Base-by-base conservation (phyloP, 768 basidiomycete species). In the Boletus rubroflammeus region DNA sequence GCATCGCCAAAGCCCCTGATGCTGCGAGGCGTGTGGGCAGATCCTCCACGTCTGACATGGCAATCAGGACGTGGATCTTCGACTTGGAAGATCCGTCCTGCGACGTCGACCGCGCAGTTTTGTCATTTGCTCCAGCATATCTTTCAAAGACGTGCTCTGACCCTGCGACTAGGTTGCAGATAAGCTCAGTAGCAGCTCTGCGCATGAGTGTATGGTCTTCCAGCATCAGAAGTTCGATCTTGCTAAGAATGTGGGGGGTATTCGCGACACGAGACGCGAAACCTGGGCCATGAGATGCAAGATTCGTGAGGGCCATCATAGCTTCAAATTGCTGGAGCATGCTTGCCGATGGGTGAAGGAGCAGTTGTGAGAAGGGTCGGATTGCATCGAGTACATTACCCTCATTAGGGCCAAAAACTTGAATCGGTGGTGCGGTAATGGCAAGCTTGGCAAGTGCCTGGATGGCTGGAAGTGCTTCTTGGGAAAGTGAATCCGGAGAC, bases 231-330 rank as follows among this genome's bases (percentile, higher is more conserved):
- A 86, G 74, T 62, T 94, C 92, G 6, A 86, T 76, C 56, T 81
- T 83, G 70, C 78, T 76, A 50, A 89, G 62, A 29, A 91, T 68
- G 3, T 82, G 83, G 9, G 83, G 78, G 0, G 78, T 75, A 42
- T 76, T 75, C 2, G 84, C 85, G 45, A 97, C 81, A 43, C 86
- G 81, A 19, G 80, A 75, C 3, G 90, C 84, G 9, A 85, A 69
- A 29, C 82, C 80, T 0, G 83, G 74, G 46, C 81, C 81, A 48
- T 90, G 79, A 17, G 93, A 94, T 0, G 96, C 86, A 40, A 98
- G 73, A 67, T 99, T 99, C 8, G 97, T 99, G 49, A 99, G 77
- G 1, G 93, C 95, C 96, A 98, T 98, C 62, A 95, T 76, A 4
- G 85, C 84, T 70, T 99, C 97, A 63, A 99, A 99, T 38, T 81